Evolutionary conservation across 805 yeast species (phyloP).

Genomic region (Nematodospora valgi): DNA sequence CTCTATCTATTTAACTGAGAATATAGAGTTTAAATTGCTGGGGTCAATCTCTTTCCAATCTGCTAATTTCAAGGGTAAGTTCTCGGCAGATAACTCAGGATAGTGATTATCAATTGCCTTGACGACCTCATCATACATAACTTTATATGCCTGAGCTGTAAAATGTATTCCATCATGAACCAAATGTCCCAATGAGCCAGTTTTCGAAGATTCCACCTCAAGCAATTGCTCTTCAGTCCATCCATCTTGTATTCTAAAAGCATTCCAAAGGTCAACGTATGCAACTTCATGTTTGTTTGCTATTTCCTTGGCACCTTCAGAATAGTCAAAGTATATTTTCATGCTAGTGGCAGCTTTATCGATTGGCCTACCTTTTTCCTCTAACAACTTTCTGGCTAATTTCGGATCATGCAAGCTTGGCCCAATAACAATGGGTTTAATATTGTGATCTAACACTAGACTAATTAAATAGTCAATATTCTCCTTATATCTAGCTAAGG

Average conservation of each 20-base stretch:
- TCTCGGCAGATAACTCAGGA: slow-evolving; percentile 48
- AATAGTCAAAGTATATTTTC: slow-evolving; percentile 45
- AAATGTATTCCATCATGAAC: slow-evolving; percentile 58
- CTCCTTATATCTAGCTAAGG: slow-evolving; percentile 42
- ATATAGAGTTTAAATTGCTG: slow-evolving; percentile 8
- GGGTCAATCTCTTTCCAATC: slow-evolving; percentile 34
- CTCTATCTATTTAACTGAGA: no score
- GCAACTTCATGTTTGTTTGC: slow-evolving; percentile 50
- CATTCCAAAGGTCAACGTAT: slow-evolving; percentile 52
- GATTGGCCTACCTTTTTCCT: slow-evolving; percentile 1
- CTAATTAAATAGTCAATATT: slow-evolving; percentile 47
- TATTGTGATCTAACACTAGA: slow-evolving; percentile 35
- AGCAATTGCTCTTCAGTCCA: slow-evolving; percentile 39
- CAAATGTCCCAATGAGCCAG: slow-evolving; percentile 4
- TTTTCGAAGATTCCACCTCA: slow-evolving; percentile 23
- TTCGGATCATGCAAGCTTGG: slow-evolving; percentile 56
- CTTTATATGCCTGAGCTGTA: slow-evolving; percentile 48
- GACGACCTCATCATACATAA: slow-evolving; percentile 45
- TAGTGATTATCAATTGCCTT: slow-evolving; percentile 35
- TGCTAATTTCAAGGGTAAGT: slow-evolving; percentile 34
- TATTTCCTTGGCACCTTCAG: slow-evolving; percentile 45
- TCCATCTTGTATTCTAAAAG: slow-evolving; percentile 32
- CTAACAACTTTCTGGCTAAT: slow-evolving; percentile 18
- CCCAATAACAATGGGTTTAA: slow-evolving; percentile 57
- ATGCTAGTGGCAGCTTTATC: slow-evolving; percentile 36